Evolutionary conservation across 371 early-diverging fungal species (phyloP).

Genomic region (Coemansia sp.): DNA sequence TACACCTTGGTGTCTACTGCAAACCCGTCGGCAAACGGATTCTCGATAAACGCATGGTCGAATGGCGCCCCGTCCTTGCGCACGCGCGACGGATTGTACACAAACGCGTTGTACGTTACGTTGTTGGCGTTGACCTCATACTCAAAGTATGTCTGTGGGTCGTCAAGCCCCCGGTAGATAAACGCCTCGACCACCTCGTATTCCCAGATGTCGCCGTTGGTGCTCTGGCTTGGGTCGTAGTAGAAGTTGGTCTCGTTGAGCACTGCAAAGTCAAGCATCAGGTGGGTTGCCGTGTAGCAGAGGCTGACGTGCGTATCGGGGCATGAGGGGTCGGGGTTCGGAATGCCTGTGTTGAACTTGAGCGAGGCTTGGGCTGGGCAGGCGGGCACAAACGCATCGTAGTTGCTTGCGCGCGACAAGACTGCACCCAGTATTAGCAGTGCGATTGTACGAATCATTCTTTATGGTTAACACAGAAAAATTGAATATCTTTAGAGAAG

Average conservation of each 20-base stretch:
- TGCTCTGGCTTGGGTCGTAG: conserved; percentile 32
- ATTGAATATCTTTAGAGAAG: too few relatives aligned
- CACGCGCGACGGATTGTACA: conserved; percentile 39
- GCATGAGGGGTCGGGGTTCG: conserved; percentile 18
- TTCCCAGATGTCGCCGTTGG: conserved; percentile 49
- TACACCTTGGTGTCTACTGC: conserved; percentile 30
- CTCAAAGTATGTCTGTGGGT: conserved; percentile 48
- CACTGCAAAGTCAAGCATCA: conserved; percentile 37
- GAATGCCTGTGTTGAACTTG: conserved; percentile 30
- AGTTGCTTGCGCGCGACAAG: not conserved
- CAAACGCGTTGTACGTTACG: conserved; percentile 44
- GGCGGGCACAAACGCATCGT: conserved; percentile 31
- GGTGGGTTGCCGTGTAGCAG: conserved; percentile 39
- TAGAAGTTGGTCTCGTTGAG: conserved; percentile 35
- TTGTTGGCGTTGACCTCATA: conserved; percentile 48
- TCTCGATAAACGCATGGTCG: conserved; percentile 41
- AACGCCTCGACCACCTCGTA: conserved; percentile 50
- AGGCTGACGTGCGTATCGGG: conserved; percentile 36
- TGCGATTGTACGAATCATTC: not conserved
- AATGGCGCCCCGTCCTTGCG: conserved; percentile 36
- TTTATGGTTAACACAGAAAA: too few relatives aligned
- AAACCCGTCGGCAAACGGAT: conserved; percentile 46
- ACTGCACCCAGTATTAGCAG: not conserved
- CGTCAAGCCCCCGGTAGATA: conserved; percentile 34
- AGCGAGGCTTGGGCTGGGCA: conserved; percentile 26